Evolutionary conservation across 2,329 filamentous ascomycete genomes (phyloP), one percentile per base, ranked within the genome.

Genomic region (Arachnopeziza araneosa): DNA sequence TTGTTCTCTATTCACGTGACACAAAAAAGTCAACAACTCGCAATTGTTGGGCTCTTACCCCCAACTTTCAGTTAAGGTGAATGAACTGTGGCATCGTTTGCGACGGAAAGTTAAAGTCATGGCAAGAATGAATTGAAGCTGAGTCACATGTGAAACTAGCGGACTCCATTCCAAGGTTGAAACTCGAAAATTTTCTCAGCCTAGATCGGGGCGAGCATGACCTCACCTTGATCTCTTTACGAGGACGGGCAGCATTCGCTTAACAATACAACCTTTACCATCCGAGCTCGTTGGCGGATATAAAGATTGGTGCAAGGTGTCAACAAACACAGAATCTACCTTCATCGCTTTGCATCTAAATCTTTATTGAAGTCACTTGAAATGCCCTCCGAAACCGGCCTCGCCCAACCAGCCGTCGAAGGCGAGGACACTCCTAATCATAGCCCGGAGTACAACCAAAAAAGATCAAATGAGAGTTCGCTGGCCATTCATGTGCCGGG

Each of bases 321-420:
- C 2, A 44, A 44, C 17, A 30, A 19, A 44, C 17, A 44, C 36
- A 62, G 36, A 57, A 60, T 60, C 44, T 51, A 48, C 50, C 56
- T 24, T 60, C 26, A 52, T 44, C 50, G 14, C 26, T 54, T 58
- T 53, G n/a, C n/a, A n/a, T n/a, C n/a, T 14, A 44, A 17, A 44
- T 17, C 17, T 44, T 44, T 14, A 19, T 44, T 44, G 36, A 48
- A 54, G 23, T 26, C 26, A 52, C 55, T 32, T 7, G 50, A 58
- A 32, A 65, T 65, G 63, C 49, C 57, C 22, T 61, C 61, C 57
- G 55, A 65, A 55, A 53, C 24, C 54, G 36, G 53, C 44, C 56
- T 6, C 44, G 54, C 26, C 21, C 57, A 36, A 50, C 52, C 50
- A 53, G 36, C 17, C 36, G 10, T 6, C 36, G 17, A 44, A 14